These are phyloP conservation scores for Cyberlindnera petersonii DNA, from an alignment of 805 yeast species.

Conservation along the genomic window DNA sequence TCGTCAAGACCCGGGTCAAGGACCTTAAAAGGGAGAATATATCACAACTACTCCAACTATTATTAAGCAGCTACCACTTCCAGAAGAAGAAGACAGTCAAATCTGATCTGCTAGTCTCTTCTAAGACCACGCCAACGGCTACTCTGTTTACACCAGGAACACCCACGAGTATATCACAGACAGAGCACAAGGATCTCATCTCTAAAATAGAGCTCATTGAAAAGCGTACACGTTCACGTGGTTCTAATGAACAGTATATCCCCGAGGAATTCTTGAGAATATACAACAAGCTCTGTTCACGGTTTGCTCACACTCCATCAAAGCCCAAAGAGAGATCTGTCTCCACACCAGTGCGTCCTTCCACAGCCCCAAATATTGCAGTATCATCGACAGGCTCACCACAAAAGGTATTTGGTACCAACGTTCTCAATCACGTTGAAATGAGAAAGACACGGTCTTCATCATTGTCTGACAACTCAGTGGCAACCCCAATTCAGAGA, in stretches of 20 bases:
- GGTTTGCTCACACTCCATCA: conserved; percentile 1
- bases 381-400: too few relatives aligned
- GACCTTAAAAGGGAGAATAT: conserved; percentile 16
- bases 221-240: conserved; percentile 1
- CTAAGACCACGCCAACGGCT: too few relatives aligned
- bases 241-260: not conserved
- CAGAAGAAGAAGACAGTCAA: conserved; percentile 11
- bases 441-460: not conserved
- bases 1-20: conserved; percentile 9
- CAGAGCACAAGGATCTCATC: conserved; percentile 4
- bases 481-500: too few relatives aligned
- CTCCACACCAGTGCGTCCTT: not conserved
- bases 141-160: too few relatives aligned
- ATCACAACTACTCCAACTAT: conserved; percentile 16
- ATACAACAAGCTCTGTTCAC: conserved; percentile 9
- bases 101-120: too few relatives aligned
- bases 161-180: not conserved
- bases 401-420: not conserved
- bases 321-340: not conserved
- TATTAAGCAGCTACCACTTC: conserved; percentile 17
- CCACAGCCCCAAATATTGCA: too few relatives aligned
- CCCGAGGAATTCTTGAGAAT: conserved; percentile 13
- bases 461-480: too few relatives aligned
- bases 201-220: conserved; percentile 9
- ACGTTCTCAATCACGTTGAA: conserved; percentile 2